Evolutionary conservation across 2,329 filamentous ascomycete genomes (phyloP), one percentile per base, ranked within the genome.

Genomic region (Teratosphaeria destructans): DNA sequence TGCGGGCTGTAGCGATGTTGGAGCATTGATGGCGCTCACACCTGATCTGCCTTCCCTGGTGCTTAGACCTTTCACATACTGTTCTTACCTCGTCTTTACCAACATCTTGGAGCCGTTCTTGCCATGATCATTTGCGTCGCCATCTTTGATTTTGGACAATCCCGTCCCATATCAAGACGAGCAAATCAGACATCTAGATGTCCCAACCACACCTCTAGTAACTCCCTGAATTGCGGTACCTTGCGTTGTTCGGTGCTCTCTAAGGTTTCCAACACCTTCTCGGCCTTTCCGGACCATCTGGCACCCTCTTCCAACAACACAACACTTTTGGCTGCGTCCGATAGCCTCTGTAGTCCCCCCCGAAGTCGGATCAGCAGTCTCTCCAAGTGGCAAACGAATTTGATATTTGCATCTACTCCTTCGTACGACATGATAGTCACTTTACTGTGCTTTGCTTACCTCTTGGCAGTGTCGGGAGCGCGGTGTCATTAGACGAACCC

Each of bases 1-100:
- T 68, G 63, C 56, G 67, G 29, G 67, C 67, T 14, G 67, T 68
- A 29, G 66, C 66, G 5, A 14, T 67, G 54, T 61, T 68, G 16
- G 63, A 67, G 12, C 1, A 55, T 16, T 43, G 37, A 43, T 43
- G 37, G 37, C 37, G 37, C 37, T 43, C 11, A 16, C 12, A 12
- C 37, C 16, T n/a, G 12, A 43, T 5, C 37, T 43, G 37, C 5
- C 37, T n/a, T 43, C 16, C 37, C 16, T n/a, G 37, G 16, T n/a
- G 37, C 16, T 43, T 14, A 43, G 16, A 43, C 37, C 12, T 12
- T 43, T 43, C 37, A n/a, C 37, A 43, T 43, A 14, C 16, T 14
- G 37, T 43, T 14, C 5, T 5, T 14, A 0, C 11, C 16, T 16
- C 37, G 16, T 5, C 37, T 43, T 2, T 43, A 5, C 4, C 11